Evolutionary conservation across 1,139 yeast species (phyloP), one percentile per base, ranked within the genome.

Genomic region (Zhuliangozyma parablackwelliae): DNA sequence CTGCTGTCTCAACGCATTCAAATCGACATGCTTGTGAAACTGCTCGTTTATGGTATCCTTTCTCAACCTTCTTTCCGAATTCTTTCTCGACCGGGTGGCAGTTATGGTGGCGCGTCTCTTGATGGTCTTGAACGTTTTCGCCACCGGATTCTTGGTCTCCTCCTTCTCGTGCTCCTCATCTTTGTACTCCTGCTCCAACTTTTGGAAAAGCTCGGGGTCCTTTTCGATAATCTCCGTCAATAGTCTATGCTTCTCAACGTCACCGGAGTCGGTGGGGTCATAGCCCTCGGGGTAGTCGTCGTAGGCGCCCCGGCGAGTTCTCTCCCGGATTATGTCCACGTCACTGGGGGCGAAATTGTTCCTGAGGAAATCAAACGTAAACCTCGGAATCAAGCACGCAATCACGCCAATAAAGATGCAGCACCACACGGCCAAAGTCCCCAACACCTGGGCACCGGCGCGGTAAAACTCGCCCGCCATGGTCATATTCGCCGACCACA

Each of bases 201-300:
- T 57, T 8, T 63, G 64, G 36, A 67, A 53, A 10, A 63, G 49
- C 25, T 58, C 59, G 2, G 72, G 71, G 37, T 65, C 66, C 7
- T 52, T 53, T 11, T 61, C 58, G 31, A 63, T 62, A 23, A 69
- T 54, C 32, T 62, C 59, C 16, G 54, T 58, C 35, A 69, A 52
- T 20, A 70, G 48, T 48, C 75, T 50, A 56, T 69, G 64, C 54
- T 62, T 56, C 48, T 69, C 69, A 39, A 72, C 58, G 59, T 71
- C 71, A 49, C 63, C 66, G 16, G 56, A 46, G 54, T 74, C 66
- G n/a, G 84, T 78, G 26, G 84, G 84, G 54, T 78, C 84, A 50
- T 70, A 78, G 13, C 77, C 78, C 21, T 54, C 58, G 5, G 80
- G 80, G 49, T 72, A 78, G 34, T 61, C 67, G 36, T 64, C 69